phyloP scores from a whole-genome alignment of 116 monocot genomes.

The Phalaenopsis hybrid region DNA sequence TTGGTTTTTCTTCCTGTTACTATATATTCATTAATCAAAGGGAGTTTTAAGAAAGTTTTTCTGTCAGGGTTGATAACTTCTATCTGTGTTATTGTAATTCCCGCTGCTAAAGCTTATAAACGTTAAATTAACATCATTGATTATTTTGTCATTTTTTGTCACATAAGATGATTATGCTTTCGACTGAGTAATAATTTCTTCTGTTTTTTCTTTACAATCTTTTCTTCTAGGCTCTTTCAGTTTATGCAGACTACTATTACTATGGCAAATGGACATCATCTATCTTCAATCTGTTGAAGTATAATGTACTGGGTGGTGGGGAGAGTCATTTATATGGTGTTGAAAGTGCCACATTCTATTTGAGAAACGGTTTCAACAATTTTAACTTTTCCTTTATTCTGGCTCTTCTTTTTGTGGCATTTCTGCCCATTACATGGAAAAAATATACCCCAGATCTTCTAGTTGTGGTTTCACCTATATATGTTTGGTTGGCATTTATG shows the following conservation, averaged over 20 bases:
- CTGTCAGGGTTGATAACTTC: constrained; percentile 63
- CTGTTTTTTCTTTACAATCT: not conserved
- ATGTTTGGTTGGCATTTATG: constrained; percentile 95
- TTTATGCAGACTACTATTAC: constrained; percentile 56
- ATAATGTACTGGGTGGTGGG: constrained; percentile 89
- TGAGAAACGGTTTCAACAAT: constrained; percentile 92
- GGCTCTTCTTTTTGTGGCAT: constrained; percentile 67
- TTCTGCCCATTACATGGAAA: constrained; percentile 64
- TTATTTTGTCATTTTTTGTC: not conserved
- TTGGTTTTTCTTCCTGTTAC: constrained; percentile 75
- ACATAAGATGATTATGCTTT: constrained; percentile 1
- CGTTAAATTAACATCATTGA: not conserved
- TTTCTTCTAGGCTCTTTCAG: constrained; percentile 50
- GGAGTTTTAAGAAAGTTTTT: constrained; percentile 54
- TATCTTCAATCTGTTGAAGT: constrained; percentile 73
- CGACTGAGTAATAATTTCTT: not conserved
- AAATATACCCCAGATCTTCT: constrained; percentile 71
- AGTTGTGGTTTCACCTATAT: constrained; percentile 77
- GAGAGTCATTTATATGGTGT: constrained; percentile 97
- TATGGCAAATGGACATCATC: constrained; percentile 93
- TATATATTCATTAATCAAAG: constrained; percentile 57
- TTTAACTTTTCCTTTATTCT: constrained; percentile 85
- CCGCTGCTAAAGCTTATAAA: not conserved
- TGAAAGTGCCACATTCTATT: constrained; percentile 67
- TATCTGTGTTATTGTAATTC: constrained; percentile 57